A percentile compares a stretch with the other conserved stretches of the same genome.
phyloP scores from a whole-genome alignment of 768 basidiomycete genomes.

The Termitomyces sp. region DNA sequence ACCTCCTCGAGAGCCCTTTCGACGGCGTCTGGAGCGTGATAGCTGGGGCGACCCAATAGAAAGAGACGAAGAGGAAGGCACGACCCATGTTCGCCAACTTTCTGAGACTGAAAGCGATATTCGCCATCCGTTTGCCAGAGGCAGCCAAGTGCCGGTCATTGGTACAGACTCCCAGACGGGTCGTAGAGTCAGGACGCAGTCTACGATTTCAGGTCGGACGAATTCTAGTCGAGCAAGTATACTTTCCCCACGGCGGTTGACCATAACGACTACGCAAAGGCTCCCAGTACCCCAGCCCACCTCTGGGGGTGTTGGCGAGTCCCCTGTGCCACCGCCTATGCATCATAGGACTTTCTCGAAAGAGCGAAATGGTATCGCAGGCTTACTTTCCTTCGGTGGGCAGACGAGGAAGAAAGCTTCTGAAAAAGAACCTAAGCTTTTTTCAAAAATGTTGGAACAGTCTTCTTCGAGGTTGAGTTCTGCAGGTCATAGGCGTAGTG shows the following conservation, averaged over 20 bases:
- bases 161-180: conserved; percentile 16
- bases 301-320: conserved; percentile 61
- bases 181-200: conserved; percentile 30
- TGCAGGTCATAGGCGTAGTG: conserved; percentile 10
- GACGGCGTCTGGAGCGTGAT: conserved; percentile 26
- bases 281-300: conserved; percentile 33
- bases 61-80: conserved; percentile 23
- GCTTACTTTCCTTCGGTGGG: conserved; percentile 45
- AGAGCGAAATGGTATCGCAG: conserved; percentile 38
- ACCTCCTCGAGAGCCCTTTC: conserved; percentile 25
- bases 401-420: conserved; percentile 7
- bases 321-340: conserved; percentile 38
- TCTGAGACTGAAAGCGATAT: conserved; percentile 14
- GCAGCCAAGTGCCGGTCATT: background rate
- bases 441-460: background rate
- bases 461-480: background rate
- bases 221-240: conserved; percentile 29
- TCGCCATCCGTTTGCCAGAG: background rate
- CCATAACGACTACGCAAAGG: conserved; percentile 26
- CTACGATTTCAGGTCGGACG: conserved; percentile 36
- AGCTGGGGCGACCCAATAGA: conserved; percentile 37
- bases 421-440: background rate
- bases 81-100: conserved; percentile 23
- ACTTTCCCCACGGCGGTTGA: conserved; percentile 27
- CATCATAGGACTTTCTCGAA: conserved; percentile 19